Conservation (phyloP, 371 early-diverging fungal species). For the Rhizopus sp. region DNA sequence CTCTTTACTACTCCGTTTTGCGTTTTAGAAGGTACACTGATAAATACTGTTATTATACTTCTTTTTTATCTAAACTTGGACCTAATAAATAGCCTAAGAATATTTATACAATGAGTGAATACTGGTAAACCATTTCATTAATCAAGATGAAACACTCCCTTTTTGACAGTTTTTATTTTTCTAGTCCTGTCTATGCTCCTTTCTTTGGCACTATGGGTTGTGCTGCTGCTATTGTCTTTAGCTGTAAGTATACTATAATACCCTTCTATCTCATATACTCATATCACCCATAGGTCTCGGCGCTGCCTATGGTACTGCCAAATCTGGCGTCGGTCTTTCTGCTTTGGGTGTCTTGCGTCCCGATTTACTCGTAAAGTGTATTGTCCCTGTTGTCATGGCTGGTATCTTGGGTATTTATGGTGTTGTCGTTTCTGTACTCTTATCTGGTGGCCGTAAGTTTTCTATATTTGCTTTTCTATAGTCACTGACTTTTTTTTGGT, state of each 20-base stretch:
- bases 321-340: slow-evolving; percentile 95
- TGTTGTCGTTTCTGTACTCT: slow-evolving; percentile 88
- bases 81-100: background rate
- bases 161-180: slow-evolving; percentile 8
- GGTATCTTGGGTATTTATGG: slow-evolving; percentile 99
- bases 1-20: no score
- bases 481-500: background rate
- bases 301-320: slow-evolving; percentile 98
- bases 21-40: no score
- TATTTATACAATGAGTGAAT: slow-evolving; percentile 22
- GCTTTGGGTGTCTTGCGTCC: slow-evolving; percentile 96
- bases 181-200: slow-evolving; percentile 94
- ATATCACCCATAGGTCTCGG: slow-evolving; percentile 66
- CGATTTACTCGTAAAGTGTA: slow-evolving; percentile 88
- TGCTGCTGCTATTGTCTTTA: slow-evolving; percentile 94
- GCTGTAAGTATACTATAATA: slow-evolving; percentile 74
- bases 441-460: slow-evolving; percentile 81
- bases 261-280: background rate
- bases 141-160: background rate
- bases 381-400: slow-evolving; percentile 97
- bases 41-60: no score
- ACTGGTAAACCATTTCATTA: slow-evolving; percentile 12
- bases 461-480: background rate
- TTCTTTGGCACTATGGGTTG: slow-evolving; percentile 97
- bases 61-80: no score